Conservation (phyloP, 495 filamentous ascomycete species). For the Tuber aestivum region DNA sequence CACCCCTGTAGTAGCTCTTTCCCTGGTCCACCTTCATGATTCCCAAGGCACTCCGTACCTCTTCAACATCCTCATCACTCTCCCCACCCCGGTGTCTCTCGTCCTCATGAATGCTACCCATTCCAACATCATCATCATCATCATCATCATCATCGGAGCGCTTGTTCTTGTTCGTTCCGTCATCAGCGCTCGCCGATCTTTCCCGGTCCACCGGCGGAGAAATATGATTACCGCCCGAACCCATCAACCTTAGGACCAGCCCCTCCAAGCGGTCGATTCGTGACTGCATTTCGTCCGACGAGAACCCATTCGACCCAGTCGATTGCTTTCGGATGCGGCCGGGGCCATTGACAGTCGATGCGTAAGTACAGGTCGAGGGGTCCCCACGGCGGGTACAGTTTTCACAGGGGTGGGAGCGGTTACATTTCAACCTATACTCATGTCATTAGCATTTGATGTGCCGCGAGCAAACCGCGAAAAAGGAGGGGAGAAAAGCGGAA, state of each 20-base stretch:
- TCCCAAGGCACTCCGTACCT: conserved; percentile 76
- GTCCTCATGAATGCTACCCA: conserved; percentile 51
- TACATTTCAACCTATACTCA: conserved; percentile 72
- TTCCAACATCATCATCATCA: conserved; percentile 42
- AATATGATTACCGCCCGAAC: conserved; percentile 51
- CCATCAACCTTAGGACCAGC: conserved; percentile 88
- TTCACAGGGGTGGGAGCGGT: conserved; percentile 84
- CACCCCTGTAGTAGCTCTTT: conserved; percentile 77
- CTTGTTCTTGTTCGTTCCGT: conserved; percentile 10
- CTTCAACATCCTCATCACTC: conserved; percentile 65
- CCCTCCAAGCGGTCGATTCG: conserved; percentile 96
- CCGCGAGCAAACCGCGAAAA: not conserved
- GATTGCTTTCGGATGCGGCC: conserved; percentile 55
- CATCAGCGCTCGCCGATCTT: conserved; percentile 29
- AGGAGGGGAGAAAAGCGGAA: not conserved
- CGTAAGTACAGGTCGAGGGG: conserved; percentile 81
- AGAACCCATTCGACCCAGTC: conserved; percentile 52
- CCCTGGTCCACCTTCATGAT: conserved; percentile 80
- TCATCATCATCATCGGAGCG: conserved; percentile 22
- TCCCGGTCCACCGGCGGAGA: conserved; percentile 31
- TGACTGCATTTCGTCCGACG: conserved; percentile 97
- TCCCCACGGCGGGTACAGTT: conserved; percentile 90
- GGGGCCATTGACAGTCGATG: conserved; percentile 47
- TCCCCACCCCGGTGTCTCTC: conserved; percentile 53
- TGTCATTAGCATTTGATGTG: conserved; percentile 31